phyloP scores from a whole-genome alignment of 2,329 filamentous ascomycete species.

The Aspergillus quadrilineatus region DNA sequence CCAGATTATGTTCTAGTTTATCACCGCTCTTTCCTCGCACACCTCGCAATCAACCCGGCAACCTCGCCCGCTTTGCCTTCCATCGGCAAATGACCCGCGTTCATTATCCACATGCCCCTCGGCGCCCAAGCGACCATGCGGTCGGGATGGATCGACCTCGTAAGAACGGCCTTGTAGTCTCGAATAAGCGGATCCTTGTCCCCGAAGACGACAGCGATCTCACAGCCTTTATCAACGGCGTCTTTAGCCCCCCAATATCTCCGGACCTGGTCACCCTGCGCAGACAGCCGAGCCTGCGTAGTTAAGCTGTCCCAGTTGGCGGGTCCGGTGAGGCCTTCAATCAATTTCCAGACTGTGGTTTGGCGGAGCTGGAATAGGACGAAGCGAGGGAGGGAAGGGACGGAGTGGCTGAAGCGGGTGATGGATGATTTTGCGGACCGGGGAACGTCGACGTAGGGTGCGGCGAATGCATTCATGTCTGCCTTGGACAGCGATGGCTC shows the following conservation, averaged over 20 bases:
- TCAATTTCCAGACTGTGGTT: not conserved
- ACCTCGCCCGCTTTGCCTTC: not conserved
- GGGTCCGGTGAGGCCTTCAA: not conserved
- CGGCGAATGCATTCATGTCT: not conserved
- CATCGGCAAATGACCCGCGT: not conserved
- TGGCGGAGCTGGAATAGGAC: not conserved
- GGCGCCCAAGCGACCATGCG: not conserved
- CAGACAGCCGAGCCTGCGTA: not conserved
- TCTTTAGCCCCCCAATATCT: not conserved
- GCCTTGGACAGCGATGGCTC: not conserved
- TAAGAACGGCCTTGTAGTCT: slow-evolving; percentile 2
- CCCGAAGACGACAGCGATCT: not conserved
- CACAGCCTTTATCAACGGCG: not conserved
- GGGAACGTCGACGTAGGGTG: not conserved
- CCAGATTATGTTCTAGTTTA: too few species aligned
- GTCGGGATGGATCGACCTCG: not conserved
- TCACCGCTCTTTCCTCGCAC: not conserved
- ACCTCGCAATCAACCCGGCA: not conserved
- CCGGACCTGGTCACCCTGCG: slow-evolving; percentile 1
- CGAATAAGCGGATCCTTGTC: not conserved
- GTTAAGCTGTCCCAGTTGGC: not conserved
- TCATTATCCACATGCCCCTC: not conserved
- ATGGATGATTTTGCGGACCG: not conserved
- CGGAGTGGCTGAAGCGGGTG: not conserved
- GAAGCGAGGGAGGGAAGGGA: not conserved